These are phyloP conservation scores for Diaporthe batatas DNA, from an alignment of 2,329 filamentous ascomycete species.

Conservation along the genomic window DNA sequence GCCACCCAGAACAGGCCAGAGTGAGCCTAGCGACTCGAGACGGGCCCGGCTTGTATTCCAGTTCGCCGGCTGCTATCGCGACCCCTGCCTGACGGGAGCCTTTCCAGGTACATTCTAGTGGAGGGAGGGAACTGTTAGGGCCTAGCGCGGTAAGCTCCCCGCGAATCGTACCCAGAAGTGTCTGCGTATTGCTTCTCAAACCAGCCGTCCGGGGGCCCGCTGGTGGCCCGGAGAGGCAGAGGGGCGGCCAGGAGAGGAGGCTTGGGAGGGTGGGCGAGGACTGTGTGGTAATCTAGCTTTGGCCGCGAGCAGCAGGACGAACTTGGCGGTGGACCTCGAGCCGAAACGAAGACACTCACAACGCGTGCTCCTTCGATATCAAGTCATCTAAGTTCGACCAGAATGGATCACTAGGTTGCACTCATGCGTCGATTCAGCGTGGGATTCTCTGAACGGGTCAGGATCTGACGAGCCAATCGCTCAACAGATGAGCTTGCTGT, in stretches of 20 bases:
- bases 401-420: constrained; percentile 28
- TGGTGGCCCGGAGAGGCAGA: constrained; percentile 23
- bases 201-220: constrained; percentile 1
- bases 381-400: constrained; percentile 31
- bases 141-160: constrained; percentile 38
- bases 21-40: constrained; percentile 26
- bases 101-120: constrained; percentile 35
- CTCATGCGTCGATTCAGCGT: constrained; percentile 32
- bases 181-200: constrained; percentile 25
- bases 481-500: constrained; percentile 31
- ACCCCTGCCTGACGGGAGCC: constrained; percentile 36
- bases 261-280: constrained; percentile 4
- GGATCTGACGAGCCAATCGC: constrained; percentile 39
- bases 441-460: constrained; percentile 14
- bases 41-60: constrained; percentile 42
- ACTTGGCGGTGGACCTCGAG: constrained; percentile 32
- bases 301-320: constrained; percentile 30
- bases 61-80: constrained; percentile 40
- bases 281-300: constrained; percentile 33
- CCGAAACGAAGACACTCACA: constrained; percentile 30
- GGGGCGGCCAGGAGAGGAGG: too few relatives aligned
- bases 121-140: constrained; percentile 36
- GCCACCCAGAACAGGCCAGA: constrained; percentile 34
- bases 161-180: constrained; percentile 31
- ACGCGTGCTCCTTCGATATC: constrained; percentile 35